Evolutionary conservation across 495 filamentous ascomycete genomes (phyloP), one percentile per base, ranked within the genome.

Genomic region (Immersiella caudata): DNA sequence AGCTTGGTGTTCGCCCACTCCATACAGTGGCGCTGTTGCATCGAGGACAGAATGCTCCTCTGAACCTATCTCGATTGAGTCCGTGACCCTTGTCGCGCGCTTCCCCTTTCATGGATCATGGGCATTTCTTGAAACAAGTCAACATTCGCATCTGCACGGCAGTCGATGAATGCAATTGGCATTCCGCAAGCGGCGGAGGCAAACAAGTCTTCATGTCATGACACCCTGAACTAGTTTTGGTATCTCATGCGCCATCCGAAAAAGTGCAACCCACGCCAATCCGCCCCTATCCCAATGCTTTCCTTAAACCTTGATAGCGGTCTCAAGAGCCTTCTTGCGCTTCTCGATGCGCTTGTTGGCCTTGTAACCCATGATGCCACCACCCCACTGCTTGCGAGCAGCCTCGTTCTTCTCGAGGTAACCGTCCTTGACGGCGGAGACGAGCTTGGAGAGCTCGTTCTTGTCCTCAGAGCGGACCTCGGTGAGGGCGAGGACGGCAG

Each of bases 361-460:
- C 91, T 99, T 99, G 80, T 88, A 86, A 73, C 96, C 96, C 94
- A 98, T 97, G 85, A 98, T 97, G 83, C 96, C 96, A 88, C 96
- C 96, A 86, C 96, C 96, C 95, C 96, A 99, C 85, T 93, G 90
- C 80, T 93, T 89, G 83, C 91, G 92, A 76, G 85, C 79, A 79
- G 96, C 93, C 85, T 97, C 93, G 81, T 93, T 91, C 88, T 96
- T 97, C 81, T 95, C 94, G 70, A 89, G 82, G 86, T 97, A 99
- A 69, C 94, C 95, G 79, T 97, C 96, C 91, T 99, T 98, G 87
- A 97, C 87, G 80, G 94, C 89, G 67, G 90, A 91, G 78, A 97
- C 86, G 78, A 98, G 90, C 89, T 98, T 99, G 80, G 92, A 87
- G 73, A 98, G 90, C 86, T 98, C 96, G 72, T 84, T 86, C 89